Evolutionary conservation across 768 basidiomycete species (phyloP).

Genomic region (Multifurca ochricompacta): DNA sequence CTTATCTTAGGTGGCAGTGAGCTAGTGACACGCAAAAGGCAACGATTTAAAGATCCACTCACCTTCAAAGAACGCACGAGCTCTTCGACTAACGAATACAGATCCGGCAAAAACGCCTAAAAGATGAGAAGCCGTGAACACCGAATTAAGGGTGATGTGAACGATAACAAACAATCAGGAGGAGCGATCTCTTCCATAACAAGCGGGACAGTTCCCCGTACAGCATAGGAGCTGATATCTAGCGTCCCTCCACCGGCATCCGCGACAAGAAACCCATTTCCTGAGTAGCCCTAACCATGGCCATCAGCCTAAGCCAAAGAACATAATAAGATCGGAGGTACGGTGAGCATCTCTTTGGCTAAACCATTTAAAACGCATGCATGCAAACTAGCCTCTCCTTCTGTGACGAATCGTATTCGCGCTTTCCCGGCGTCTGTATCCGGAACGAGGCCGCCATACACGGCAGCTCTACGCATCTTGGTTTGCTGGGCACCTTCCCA

Average conservation of each 20-base stretch:
- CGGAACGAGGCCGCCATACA: slow-evolving; percentile 64
- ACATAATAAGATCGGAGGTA: slow-evolving; percentile 28
- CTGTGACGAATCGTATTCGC: slow-evolving; percentile 72
- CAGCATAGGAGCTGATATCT: slow-evolving; percentile 74
- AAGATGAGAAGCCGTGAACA: background rate
- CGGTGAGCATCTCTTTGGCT: slow-evolving; percentile 69
- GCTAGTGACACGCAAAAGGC: background rate
- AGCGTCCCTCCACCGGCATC: slow-evolving; percentile 79
- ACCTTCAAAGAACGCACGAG: slow-evolving; percentile 68
- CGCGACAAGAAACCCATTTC: slow-evolving; percentile 70
- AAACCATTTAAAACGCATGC: slow-evolving; percentile 73
- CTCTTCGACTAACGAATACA: slow-evolving; percentile 72
- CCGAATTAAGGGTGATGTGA: background rate
- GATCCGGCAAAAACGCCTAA: slow-evolving; percentile 78
- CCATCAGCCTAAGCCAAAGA: background rate
- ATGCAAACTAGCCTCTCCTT: slow-evolving; percentile 79
- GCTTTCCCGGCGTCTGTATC: slow-evolving; percentile 68
- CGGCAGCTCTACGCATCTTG: slow-evolving; percentile 67
- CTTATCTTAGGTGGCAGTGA: slow-evolving; percentile 44
- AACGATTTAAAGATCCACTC: slow-evolving; percentile 12
- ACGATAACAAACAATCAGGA: slow-evolving; percentile 54
- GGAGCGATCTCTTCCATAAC: slow-evolving; percentile 80
- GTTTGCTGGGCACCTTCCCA: slow-evolving; percentile 78
- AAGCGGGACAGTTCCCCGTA: slow-evolving; percentile 59
- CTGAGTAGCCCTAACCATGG: slow-evolving; percentile 52